Percentiles rank a stretch among this genome's conserved stretches.
These are phyloP conservation scores for Mangifera indica DNA, from an alignment of 345 rosid genomes.

Conservation along the genomic window DNA sequence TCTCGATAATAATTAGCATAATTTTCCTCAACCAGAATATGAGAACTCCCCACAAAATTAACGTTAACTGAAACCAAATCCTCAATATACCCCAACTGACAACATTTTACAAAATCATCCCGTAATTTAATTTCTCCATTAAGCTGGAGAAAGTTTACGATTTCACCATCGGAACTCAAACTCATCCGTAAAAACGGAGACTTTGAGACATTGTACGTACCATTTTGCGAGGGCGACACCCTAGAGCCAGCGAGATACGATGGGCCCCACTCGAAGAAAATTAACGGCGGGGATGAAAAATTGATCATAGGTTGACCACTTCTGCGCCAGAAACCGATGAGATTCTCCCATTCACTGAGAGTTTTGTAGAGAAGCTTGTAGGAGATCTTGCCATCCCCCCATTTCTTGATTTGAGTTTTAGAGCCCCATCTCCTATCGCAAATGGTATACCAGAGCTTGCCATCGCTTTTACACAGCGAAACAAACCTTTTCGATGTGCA, in stretches of 20 bases:
- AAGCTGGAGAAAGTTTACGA: constrained; percentile 52
- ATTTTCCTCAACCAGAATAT: constrained; percentile 73
- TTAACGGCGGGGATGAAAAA: constrained; percentile 47
- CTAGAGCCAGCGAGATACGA: constrained; percentile 65
- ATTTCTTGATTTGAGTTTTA: constrained; percentile 61
- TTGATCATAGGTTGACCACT: constrained; percentile 48
- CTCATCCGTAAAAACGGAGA: constrained; percentile 65
- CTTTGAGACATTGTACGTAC: constrained; percentile 46
- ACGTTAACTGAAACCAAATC: constrained; percentile 63
- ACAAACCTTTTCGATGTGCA: constrained; percentile 74
- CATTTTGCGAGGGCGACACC: constrained; percentile 47
- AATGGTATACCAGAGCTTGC: constrained; percentile 68
- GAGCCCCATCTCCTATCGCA: constrained; percentile 82
- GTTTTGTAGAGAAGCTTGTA: constrained; percentile 64
- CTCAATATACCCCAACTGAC: constrained; percentile 28
- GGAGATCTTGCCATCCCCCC: constrained; percentile 68
- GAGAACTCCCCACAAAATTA: constrained; percentile 60
- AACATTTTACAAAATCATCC: constrained; percentile 24
- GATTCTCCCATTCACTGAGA: constrained; percentile 57
- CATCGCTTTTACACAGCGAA: constrained; percentile 55
- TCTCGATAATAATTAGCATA: constrained; percentile 16
- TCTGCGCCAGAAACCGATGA: constrained; percentile 93
- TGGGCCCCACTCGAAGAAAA: constrained; percentile 87
- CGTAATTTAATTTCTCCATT: constrained; percentile 34
- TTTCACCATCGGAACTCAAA: constrained; percentile 53